Evolutionary conservation across 2,329 filamentous ascomycete genomes (phyloP), one percentile per base, ranked within the genome.

Genomic region (Ceratocystis cacaofunesta): DNA sequence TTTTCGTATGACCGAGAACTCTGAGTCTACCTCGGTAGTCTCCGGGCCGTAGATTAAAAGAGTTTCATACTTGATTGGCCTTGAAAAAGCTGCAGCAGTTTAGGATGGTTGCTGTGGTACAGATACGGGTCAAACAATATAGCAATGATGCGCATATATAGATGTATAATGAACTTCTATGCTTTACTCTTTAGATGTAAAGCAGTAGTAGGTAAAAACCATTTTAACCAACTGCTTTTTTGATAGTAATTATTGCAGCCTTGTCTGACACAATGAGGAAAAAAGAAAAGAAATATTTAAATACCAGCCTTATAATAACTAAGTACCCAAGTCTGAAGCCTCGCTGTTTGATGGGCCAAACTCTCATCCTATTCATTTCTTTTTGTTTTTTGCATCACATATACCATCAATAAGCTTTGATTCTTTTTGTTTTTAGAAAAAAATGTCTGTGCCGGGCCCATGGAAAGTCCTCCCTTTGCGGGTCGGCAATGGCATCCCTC

Each of bases 41-140:
- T 77, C 76, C 79, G 69, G 76, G 82, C 82, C 82, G 82, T 75
- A 84, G 78, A 85, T 82, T 52, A 30, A 63, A 65, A 15, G 3
- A 41, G 63, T 52, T 61, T 58, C 30, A 12, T 55, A 46, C 46
- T 62, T 60, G 67, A 68, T 48, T 78, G 80, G 77, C 81, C 79
- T 80, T 78, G 76, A 79, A 82, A 83, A 84, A 85, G 81, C 82
- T 74, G 80, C 82, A 78, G 76, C 77, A 76, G 73, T 75, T 74
- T 75, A 84, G 81, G 72, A 73, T 70, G 70, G 74, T 75, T 78
- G 77, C 76, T 77, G 81, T 77, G 78, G 82, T 82, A 85, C 82
- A 85, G 82, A 85, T 85, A 85, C 82, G 80, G 81, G 82, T 78
- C 81, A 78, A 71, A 85, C 80, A 85, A 78, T 66, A 61, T 19